These are phyloP conservation scores for Volvox africanus DNA, from an alignment of 139 green algal species.

Conservation along the genomic window DNA sequence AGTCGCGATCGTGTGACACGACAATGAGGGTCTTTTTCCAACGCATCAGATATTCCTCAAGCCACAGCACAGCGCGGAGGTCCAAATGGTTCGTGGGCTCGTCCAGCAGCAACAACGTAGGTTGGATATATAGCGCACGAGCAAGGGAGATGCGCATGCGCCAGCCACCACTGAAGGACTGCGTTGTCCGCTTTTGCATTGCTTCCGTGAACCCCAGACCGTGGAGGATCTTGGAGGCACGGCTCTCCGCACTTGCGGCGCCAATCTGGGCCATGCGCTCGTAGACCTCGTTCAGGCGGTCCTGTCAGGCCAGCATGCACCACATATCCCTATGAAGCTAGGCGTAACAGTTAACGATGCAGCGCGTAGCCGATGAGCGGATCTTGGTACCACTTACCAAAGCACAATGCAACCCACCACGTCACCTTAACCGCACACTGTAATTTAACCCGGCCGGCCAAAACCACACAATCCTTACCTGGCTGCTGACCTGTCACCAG, in stretches of 20 bases:
- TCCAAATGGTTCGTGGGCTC: conserved; percentile 99
- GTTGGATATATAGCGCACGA: conserved; percentile 98
- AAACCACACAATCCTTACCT: not conserved
- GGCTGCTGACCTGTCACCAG: too few species aligned
- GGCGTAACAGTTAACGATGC: too few species aligned
- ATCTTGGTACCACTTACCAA: too few species aligned
- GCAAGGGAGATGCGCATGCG: conserved; percentile 99
- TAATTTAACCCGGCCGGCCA: not conserved
- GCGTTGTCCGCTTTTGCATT: conserved; percentile 91
- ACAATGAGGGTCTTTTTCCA: conserved; percentile 99
- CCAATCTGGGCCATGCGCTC: conserved; percentile 91
- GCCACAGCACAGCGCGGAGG: conserved; percentile 91
- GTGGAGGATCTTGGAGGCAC: conserved; percentile 97
- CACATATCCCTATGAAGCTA: not conserved
- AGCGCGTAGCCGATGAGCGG: too few species aligned
- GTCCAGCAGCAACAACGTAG: conserved; percentile 98
- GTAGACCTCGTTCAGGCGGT: conserved; percentile 93
- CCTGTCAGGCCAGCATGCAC: not conserved
- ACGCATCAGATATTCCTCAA: conserved; percentile 92
- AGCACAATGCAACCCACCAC: too few species aligned
- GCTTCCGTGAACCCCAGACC: conserved; percentile 92
- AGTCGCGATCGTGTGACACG: conserved; percentile 98
- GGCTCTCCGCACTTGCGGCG: conserved; percentile 86
- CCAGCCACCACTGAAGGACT: conserved; percentile 93
- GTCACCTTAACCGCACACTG: too few species aligned